Evolutionary conservation across 2,329 filamentous ascomycete species (phyloP), one percentile per base, ranked within the genome.

Genomic region (Diaporthe velutina): DNA sequence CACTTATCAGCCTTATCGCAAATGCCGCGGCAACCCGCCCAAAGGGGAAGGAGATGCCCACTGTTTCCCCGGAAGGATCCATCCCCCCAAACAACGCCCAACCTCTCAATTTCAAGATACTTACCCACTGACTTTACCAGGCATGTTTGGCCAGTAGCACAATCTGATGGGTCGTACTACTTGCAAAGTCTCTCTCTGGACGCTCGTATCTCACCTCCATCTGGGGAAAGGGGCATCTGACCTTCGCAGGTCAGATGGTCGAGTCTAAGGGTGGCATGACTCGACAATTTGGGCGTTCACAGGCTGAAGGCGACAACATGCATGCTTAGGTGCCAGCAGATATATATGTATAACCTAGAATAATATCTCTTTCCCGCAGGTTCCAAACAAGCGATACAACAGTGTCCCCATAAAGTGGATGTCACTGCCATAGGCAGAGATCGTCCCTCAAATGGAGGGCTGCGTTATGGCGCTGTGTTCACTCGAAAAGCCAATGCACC

Each of bases 1-100:
- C 22, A n/a, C 30, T 52, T 67, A 67, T 67, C 64, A 28, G 64
- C 30, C 45, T 67, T 67, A 52, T 67, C 64, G 45, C 61, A 67
- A n/a, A 12, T 67, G 64, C 64, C 64, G 48, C 64, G 45, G 64
- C 64, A 67, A 52, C 45, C 25, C 30, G 64, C 64, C 45, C n/a
- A 17, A 67, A 52, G 17, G 48, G 45, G 64, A 52, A 67, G 64
- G 61, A 67, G 61, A 67, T 50, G 42, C 28, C 30, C 42, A 22
- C 61, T 50, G 28, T 50, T 67, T 30, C 22, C 25, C 40, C 19
- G 3, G 13, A 17, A 48, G 61, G 28, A 35, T 66, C 28, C 28
- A 50, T 33, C 10, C 30, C 42, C 40, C 61, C 22, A 35, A n/a
- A 66, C 61, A 35, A 35, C 28, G 12, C 9, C 42, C 13, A 52